phyloP scores from a whole-genome alignment of 257 asterid species.

The Nicotiana paniculata region DNA sequence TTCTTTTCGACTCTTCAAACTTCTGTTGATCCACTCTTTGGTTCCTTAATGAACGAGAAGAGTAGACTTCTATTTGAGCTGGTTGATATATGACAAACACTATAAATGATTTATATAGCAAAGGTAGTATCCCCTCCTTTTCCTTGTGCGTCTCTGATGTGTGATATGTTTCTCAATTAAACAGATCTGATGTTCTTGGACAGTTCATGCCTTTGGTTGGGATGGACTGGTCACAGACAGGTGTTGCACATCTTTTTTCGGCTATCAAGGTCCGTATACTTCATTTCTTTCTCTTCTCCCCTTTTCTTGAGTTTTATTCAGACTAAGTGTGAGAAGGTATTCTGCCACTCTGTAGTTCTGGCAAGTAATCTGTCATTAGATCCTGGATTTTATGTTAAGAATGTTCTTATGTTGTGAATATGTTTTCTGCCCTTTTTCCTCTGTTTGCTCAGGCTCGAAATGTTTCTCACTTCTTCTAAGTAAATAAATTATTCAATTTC shows the following conservation, averaged over 20 bases:
- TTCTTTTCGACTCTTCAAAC: not conserved
- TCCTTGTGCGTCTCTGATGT: not conserved
- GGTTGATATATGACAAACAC: not conserved
- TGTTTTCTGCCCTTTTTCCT: not conserved
- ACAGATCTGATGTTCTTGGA: constrained; percentile 84
- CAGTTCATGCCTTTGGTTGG: constrained; percentile 99
- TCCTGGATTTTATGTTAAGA: not conserved
- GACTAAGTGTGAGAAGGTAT: not conserved
- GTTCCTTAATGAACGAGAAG: not conserved
- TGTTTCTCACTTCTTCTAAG: not conserved
- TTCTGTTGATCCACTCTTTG: not conserved
- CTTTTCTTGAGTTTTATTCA: not conserved
- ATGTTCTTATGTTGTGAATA: not conserved
- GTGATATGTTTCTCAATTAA: not conserved
- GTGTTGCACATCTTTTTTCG: constrained; percentile 92
- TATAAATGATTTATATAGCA: not conserved
- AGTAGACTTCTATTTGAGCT: not conserved
- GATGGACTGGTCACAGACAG: constrained; percentile 94
- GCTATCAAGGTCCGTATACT: constrained; percentile 71
- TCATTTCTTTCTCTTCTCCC: not conserved
- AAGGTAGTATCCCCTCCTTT: not conserved
- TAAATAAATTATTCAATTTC: not conserved
- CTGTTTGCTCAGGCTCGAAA: not conserved
- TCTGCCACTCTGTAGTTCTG: not conserved
- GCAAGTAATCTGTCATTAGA: not conserved